Base-by-base conservation (phyloP, 73 alveolate species). In the Paramecium biaurelia region DNA sequence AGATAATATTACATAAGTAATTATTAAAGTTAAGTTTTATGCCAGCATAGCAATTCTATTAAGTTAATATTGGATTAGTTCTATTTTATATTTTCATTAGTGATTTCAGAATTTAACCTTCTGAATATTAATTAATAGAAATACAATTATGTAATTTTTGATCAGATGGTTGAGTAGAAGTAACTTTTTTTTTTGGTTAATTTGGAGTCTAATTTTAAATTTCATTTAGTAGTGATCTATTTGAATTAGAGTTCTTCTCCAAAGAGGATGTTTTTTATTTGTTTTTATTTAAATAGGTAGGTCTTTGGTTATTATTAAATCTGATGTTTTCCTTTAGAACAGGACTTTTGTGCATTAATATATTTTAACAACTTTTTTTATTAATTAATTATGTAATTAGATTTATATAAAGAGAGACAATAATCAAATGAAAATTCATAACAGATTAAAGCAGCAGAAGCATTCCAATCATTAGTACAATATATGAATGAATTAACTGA, bases 301-400 rank as follows among this genome's bases (percentile, higher is more conserved):
- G 43, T 79, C 56, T 79, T 14, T 38, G 28, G 37, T 79, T 79
- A 42, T 79, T 41, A 12, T 37, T 79, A 9, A 24, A 20, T 21
- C 56, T 15, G 47, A 23, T 79, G 56, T 79, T 47, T 63, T 79
- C 74, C n/a, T 43, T 79, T 7, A 79, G 21, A 24, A 24, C 5
- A 24, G 90, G 90, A 30, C 90, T 79, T 34, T 79, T 79, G 45
- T 41, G 70, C 90, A 79, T 47, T 79, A 30, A 37, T 24, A 79
- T 79, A 38, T n/a, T 37, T 37, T 63, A 79, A 79, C 90, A 38
- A 38, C 56, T 18, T 72, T 79, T 76, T 74, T 37, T 28, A 74
- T 74, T 34, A 41, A 74, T 74, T 74, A 74, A 53, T 15, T 53
- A 53, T 53, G 68, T 53, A 53, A 53, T 53, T 34, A 68, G 84